phyloP scores from a whole-genome alignment of 352 stramenopile species.

The Phytophthora idaei region DNA sequence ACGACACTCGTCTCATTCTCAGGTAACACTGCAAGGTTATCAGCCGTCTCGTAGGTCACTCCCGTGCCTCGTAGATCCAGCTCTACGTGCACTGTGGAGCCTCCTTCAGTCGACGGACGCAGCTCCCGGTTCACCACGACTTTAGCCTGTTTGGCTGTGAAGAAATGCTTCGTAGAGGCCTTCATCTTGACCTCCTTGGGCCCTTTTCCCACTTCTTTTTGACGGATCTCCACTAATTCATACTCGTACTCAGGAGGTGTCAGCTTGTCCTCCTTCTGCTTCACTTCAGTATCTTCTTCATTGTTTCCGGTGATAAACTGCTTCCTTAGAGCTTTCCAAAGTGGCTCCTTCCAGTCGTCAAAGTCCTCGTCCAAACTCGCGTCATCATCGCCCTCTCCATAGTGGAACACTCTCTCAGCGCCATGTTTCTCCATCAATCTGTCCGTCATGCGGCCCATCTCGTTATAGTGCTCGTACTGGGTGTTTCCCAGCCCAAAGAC shows the following conservation, averaged over 20 bases:
- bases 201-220: slow-evolving; percentile 18
- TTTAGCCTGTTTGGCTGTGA: slow-evolving; percentile 82
- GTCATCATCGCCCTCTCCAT: slow-evolving; percentile 97
- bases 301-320: slow-evolving; percentile 56
- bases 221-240: slow-evolving; percentile 50
- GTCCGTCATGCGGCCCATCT: slow-evolving; percentile 94
- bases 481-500: slow-evolving; percentile 98
- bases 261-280: slow-evolving; percentile 23
- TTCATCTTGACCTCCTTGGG: slow-evolving; percentile 57
- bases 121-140: slow-evolving; percentile 92
- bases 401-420: slow-evolving; percentile 81
- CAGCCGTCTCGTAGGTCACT: slow-evolving; percentile 92
- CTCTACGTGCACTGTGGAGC: slow-evolving; percentile 91
- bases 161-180: slow-evolving; percentile 91
- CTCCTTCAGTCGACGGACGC: slow-evolving; percentile 72
- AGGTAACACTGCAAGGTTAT: slow-evolving; percentile 94
- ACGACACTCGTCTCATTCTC: slow-evolving; percentile 88
- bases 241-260: slow-evolving; percentile 67
- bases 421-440: slow-evolving; percentile 86
- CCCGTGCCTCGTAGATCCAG: slow-evolving; percentile 84
- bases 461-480: slow-evolving; percentile 99
- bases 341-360: slow-evolving; percentile 95
- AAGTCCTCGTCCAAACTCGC: slow-evolving; percentile 92
- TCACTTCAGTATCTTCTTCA: slow-evolving; percentile 16
- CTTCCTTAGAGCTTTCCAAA: slow-evolving; percentile 85